Base-by-base conservation (phyloP, 2,329 filamentous ascomycete genomes). In the Fusarium sp. region DNA sequence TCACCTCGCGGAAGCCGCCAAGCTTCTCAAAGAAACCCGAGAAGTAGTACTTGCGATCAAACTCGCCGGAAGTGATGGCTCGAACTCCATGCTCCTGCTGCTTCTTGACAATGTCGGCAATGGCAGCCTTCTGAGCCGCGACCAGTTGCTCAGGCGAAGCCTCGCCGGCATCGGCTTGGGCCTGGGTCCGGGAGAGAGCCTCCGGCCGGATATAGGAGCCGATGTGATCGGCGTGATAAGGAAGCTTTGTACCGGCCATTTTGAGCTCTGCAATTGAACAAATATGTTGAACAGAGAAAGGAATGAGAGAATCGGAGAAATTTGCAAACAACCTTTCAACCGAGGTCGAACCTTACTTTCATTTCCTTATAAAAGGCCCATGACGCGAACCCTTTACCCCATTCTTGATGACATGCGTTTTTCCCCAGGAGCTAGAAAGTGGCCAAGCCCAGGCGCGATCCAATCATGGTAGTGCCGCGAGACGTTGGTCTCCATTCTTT, bases 151-250 rank as follows among this genome's bases (percentile, higher is more conserved):
- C 78, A 7, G 71, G 35, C 2, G 80, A 78, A 68, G 79, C 74
- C 86, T 68, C 87, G 82, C 79, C 88, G 80, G 73, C 87, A 84
- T 81, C 92, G 87, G 81, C 81, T n/a, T 80, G 71, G 11, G 77
- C 71, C 67, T 83, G 80, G 57, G 89, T 88, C 56, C 89, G 85
- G 15, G 93, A 85, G 30, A 94, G 87, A 61, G 87, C 83, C 62
- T 89, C 82, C 1, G 92, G 92, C 35, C 92, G 90, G 67, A 94
- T 88, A 35, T 94, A 86, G 15, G 92, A 94, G 59, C 92, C 92
- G 70, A 93, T 87, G 74, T 94, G 92, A 83, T 94, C 92, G 69
- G 92, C 91, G 79, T 93, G 88, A 83, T 93, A 94, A 59, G 90
- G 92, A 12, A 84, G 80, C 65, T 78, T 78, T 37, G 77, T 73